Percentiles rank a stretch among this genome's conserved stretches.
Conservation (phyloP, 129 eudicot species). For the Oenanthe sinensis region DNA sequence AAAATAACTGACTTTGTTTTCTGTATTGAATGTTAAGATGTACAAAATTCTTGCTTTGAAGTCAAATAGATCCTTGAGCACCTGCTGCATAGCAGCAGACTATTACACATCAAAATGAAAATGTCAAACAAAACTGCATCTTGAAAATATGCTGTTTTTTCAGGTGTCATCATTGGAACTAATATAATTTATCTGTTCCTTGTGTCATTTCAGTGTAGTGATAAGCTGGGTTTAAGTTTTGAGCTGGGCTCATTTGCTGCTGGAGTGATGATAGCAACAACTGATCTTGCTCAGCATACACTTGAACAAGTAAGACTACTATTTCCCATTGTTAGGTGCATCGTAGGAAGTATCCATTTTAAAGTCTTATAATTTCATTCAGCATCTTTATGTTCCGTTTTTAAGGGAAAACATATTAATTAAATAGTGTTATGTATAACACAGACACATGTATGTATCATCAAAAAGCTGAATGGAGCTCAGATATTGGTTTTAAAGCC, state of each 20-base stretch:
- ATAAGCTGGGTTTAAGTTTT: conserved; percentile 93
- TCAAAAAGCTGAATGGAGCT: not conserved
- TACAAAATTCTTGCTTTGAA: not conserved
- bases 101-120: not conserved
- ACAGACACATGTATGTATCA: not conserved
- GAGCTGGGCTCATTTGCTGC: conserved; percentile 99
- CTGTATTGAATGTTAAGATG: not conserved
- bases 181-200: conserved; percentile 10
- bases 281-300: conserved; percentile 98
- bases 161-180: not conserved
- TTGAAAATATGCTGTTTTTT: not conserved
- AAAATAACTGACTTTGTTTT: not conserved
- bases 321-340: not conserved
- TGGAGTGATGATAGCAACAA: conserved; percentile 98
- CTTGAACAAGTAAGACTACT: conserved; percentile 76
- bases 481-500: not conserved
- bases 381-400: not conserved
- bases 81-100: not conserved
- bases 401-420: not conserved
- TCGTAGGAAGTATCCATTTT: not conserved
- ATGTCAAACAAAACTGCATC: not conserved
- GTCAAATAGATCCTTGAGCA: not conserved
- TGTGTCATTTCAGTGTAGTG: conserved; percentile 68
- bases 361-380: not conserved
- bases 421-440: not conserved